These are phyloP conservation scores for Apophysomyces sp. DNA, from an alignment of 371 early-diverging fungal species.

Conservation along the genomic window DNA sequence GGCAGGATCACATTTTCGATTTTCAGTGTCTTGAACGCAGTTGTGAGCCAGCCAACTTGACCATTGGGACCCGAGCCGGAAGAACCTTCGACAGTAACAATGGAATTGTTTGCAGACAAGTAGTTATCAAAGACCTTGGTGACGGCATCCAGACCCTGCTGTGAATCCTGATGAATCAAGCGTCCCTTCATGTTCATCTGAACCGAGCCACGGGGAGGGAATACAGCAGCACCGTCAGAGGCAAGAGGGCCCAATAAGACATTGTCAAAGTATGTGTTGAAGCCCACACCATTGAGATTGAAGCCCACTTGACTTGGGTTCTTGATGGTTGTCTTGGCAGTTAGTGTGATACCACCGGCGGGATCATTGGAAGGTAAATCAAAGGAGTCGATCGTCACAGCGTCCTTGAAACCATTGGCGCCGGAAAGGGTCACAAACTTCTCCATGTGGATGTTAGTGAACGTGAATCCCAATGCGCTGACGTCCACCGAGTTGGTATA, in stretches of 20 bases:
- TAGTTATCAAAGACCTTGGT: constrained; percentile 55
- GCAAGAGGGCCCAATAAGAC: constrained; percentile 36
- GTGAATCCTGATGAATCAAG: constrained; percentile 45
- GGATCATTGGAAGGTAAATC: constrained; percentile 59
- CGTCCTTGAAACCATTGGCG: constrained; percentile 52
- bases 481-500: constrained; percentile 49
- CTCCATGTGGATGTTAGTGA: constrained; percentile 55
- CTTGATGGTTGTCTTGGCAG: constrained; percentile 45
- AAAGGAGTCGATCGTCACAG: constrained; percentile 52
- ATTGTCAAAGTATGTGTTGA: constrained; percentile 28
- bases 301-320: constrained; percentile 62
- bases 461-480: constrained; percentile 55
- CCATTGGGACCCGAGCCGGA: constrained; percentile 55
- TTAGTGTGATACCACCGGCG: constrained; percentile 54
- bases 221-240: constrained; percentile 32
- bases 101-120: constrained; percentile 46
- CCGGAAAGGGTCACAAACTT: constrained; percentile 55
- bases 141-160: constrained; percentile 50
- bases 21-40: constrained; percentile 53
- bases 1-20: constrained; percentile 51
- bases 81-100: constrained; percentile 48
- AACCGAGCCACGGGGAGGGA: constrained; percentile 31
- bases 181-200: constrained; percentile 52
- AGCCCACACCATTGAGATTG: constrained; percentile 34
- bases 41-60: constrained; percentile 56